phyloP scores from a whole-genome alignment of 148 eudicot species.

The Amaranthus palmeri region DNA sequence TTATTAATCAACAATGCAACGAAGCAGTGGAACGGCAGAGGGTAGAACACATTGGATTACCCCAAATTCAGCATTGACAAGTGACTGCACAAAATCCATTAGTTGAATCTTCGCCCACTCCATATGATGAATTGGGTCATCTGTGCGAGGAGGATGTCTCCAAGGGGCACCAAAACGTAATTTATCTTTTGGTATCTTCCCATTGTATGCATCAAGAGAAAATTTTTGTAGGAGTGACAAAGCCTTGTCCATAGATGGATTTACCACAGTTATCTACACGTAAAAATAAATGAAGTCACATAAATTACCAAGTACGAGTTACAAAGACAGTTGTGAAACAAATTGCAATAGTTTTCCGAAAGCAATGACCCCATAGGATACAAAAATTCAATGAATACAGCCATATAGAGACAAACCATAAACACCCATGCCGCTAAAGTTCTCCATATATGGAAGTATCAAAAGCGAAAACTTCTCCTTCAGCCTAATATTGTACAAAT shows the following conservation, averaged over 20 bases:
- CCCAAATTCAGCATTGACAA: constrained; percentile 75
- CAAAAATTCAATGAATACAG: neutral
- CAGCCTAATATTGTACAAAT: neutral
- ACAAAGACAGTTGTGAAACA: neutral
- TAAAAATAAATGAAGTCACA: neutral
- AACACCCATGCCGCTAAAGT: neutral
- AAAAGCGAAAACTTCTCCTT: neutral
- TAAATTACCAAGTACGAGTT: neutral
- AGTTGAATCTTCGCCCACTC: constrained; percentile 89
- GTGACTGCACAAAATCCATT: constrained; percentile 81
- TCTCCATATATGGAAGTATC: neutral
- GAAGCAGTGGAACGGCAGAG: constrained; percentile 1
- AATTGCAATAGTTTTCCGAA: neutral
- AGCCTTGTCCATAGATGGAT: constrained; percentile 95
- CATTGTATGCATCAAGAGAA: constrained; percentile 62
- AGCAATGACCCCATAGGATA: neutral
- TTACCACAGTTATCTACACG: constrained; percentile 77
- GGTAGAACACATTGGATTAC: constrained; percentile 37
- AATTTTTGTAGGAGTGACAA: constrained; percentile 68
- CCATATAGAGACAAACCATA: constrained; percentile 5
- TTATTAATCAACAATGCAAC: neutral
- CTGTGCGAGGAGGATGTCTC: constrained; percentile 79
- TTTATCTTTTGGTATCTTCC: constrained; percentile 64
- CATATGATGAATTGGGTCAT: constrained; percentile 34
- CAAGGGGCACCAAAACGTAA: constrained; percentile 97